Percentiles rank a stretch among this genome's conserved stretches.
Conservation (phyloP, 2,329 filamentous ascomycete genomes). For the Thielaviopsis punctulata region DNA sequence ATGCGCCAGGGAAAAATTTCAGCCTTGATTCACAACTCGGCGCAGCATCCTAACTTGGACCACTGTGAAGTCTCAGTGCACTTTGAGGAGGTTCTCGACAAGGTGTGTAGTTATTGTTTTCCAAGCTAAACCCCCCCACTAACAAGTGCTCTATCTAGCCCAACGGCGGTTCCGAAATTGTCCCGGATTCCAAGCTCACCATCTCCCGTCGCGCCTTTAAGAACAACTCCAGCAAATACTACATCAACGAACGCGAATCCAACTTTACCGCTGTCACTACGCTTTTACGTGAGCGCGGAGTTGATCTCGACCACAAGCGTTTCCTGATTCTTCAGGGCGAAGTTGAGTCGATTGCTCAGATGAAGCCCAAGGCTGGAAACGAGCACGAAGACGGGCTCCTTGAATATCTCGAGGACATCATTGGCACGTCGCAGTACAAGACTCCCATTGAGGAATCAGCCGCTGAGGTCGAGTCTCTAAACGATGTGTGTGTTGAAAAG, state of each 20-base stretch:
- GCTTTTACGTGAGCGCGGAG: constrained; percentile 68
- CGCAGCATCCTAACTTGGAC: constrained; percentile 66
- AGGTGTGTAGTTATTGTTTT: too few relatives aligned
- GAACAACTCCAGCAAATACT: constrained; percentile 97
- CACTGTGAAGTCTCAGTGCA: constrained; percentile 93
- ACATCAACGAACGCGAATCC: constrained; percentile 78
- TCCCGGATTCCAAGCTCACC: constrained; percentile 70
- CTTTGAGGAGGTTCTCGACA: constrained; percentile 87
- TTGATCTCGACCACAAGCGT: constrained; percentile 94
- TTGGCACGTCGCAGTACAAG: constrained; percentile 97
- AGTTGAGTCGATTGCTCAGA: constrained; percentile 96
- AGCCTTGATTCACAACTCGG: constrained; percentile 92
- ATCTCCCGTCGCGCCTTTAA: constrained; percentile 90
- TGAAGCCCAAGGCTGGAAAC: constrained; percentile 90
- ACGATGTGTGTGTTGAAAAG: constrained; percentile 91
- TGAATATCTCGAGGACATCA: constrained; percentile 96
- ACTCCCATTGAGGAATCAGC: constrained; percentile 89
- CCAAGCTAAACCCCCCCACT: too few relatives aligned
- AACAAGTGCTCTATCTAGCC: constrained; percentile 33
- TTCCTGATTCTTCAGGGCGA: constrained; percentile 96
- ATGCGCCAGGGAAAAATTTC: constrained; percentile 99
- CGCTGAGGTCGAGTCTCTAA: constrained; percentile 74
- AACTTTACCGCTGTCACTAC: constrained; percentile 87
- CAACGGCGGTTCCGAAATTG: constrained; percentile 53
- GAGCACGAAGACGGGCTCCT: constrained; percentile 93